Percentiles rank a stretch among this genome's conserved stretches.
These are phyloP conservation scores for Gossypium mustelinum DNA, from an alignment of 345 rosid species.

Conservation along the genomic window DNA sequence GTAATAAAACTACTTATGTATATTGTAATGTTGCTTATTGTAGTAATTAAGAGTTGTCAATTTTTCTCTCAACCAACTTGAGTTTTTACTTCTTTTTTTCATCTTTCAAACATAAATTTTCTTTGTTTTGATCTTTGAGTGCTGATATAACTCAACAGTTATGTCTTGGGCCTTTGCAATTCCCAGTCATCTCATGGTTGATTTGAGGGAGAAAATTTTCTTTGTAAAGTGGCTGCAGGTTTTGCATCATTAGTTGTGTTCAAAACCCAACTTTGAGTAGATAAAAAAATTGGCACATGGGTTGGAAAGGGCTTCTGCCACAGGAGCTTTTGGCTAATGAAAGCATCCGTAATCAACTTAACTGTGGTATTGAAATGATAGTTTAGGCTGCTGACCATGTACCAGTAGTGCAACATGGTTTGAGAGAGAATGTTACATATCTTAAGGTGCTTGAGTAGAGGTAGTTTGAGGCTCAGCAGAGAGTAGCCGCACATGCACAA, in stretches of 20 bases:
- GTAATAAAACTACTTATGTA: too few relatives aligned
- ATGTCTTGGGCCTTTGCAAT: constrained; percentile 73
- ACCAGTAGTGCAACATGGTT: constrained; percentile 66
- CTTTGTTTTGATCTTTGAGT: too few relatives aligned
- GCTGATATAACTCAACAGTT: too few relatives aligned
- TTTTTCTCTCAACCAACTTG: too few relatives aligned
- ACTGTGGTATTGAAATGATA: constrained; percentile 72
- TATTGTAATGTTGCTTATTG: too few relatives aligned
- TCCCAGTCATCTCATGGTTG: constrained; percentile 84
- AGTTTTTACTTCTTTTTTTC: too few relatives aligned
- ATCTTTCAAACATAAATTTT: too few relatives aligned
- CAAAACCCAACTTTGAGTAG: constrained; percentile 69
- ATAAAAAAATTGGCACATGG: constrained; percentile 67
- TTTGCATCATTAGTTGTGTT: constrained; percentile 66
- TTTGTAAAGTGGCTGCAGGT: constrained; percentile 85
- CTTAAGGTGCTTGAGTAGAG: constrained; percentile 56
- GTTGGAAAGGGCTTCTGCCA: constrained; percentile 82
- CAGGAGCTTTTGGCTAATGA: constrained; percentile 74
- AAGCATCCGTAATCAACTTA: constrained; percentile 68
- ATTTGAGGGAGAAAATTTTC: constrained; percentile 80
- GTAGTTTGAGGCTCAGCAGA: constrained; percentile 62
- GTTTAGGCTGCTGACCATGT: constrained; percentile 63
- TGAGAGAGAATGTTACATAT: constrained; percentile 58
- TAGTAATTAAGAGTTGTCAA: too few relatives aligned
- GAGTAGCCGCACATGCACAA: constrained; percentile 45